Evolutionary conservation across 163 green algal species (phyloP).

Genomic region (Chlamydomonas reinhardtii): DNA sequence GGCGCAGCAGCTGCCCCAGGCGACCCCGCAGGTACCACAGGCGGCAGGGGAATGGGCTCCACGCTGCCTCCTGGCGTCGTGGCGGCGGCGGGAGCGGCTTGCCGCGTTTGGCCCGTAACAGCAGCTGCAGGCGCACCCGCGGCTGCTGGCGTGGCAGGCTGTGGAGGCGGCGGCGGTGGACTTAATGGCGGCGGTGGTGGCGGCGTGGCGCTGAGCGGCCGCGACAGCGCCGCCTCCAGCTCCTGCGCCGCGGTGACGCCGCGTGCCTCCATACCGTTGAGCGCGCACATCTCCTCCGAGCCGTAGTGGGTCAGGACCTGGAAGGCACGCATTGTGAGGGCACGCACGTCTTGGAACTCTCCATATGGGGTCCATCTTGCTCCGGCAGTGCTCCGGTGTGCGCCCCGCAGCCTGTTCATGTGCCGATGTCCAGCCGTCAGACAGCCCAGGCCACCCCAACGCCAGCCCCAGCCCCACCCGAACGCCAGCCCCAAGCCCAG

Average conservation of each 20-base stretch:
- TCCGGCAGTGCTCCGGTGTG: too few relatives aligned
- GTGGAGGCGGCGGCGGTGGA: too few relatives aligned
- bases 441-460: too few relatives aligned
- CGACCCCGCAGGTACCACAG: neutral
- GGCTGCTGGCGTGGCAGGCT: neutral
- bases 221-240: slow-evolving; percentile 80
- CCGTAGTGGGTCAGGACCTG: slow-evolving; percentile 78
- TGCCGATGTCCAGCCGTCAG: too few relatives aligned
- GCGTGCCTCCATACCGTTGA: slow-evolving; percentile 79
- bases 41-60: neutral
- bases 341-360: too few relatives aligned
- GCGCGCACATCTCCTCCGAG: slow-evolving; percentile 85
- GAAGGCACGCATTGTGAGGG: neutral
- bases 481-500: too few relatives aligned
- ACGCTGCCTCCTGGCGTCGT: neutral
- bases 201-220: slow-evolving; percentile 28
- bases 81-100: neutral
- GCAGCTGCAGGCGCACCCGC: neutral
- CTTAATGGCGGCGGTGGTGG: neutral
- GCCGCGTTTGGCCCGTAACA: neutral
- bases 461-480: too few relatives aligned
- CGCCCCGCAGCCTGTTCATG: too few relatives aligned
- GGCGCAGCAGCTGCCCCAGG: neutral
- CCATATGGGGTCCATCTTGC: too few relatives aligned
- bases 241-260: slow-evolving; percentile 71